Conservation (phyloP, 2,329 filamentous ascomycete genomes). For the Aspergillus sojae region DNA sequence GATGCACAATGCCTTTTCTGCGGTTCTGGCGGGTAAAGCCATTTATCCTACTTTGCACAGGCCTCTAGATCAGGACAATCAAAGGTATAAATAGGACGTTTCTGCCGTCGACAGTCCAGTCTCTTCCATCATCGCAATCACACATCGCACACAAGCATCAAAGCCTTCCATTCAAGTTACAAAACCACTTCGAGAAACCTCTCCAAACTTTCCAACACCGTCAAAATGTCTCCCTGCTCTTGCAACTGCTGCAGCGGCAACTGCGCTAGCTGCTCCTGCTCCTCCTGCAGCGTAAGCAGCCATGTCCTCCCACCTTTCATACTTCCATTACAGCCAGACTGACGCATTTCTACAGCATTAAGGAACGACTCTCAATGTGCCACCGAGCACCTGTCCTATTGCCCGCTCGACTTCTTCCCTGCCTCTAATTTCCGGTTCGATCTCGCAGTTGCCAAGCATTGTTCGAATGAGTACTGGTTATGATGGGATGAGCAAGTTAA, state of each 20-base stretch:
- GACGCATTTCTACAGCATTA: not conserved
- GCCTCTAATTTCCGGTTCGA: not conserved
- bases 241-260: conserved; percentile 16
- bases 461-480: not conserved
- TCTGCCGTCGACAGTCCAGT: not conserved
- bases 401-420: not conserved
- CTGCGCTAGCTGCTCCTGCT: conserved; percentile 15
- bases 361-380: not conserved
- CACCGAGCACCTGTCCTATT: not conserved
- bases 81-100: not conserved
- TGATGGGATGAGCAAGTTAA: not conserved
- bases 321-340: not conserved
- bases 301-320: not conserved
- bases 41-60: not conserved
- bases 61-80: not conserved
- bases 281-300: conserved; percentile 12
- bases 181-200: not conserved
- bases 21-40: not conserved
- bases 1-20: not conserved
- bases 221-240: conserved; percentile 17
- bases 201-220: not conserved
- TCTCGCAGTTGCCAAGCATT: not conserved
- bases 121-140: conserved; percentile 2
- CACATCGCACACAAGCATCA: not conserved
- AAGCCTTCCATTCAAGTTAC: not conserved